Conservation (phyloP, 345 rosid species). For the Xanthoceras sorbifolium region DNA sequence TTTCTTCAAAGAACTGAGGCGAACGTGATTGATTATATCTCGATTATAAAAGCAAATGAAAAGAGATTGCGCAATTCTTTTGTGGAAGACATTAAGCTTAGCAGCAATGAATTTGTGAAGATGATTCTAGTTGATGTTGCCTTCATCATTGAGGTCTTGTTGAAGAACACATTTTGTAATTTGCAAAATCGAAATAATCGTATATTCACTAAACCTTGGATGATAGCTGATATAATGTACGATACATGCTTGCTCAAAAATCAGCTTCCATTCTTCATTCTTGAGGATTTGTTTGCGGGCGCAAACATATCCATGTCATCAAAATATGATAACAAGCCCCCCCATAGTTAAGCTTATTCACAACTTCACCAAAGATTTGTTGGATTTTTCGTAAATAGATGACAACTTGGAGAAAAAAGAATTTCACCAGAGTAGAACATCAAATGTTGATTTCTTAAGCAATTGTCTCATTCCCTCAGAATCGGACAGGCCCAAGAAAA, state of each 20-base stretch:
- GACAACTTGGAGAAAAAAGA: background rate
- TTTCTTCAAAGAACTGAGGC: conserved; percentile 12
- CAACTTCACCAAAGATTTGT: background rate
- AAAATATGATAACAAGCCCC: too few relatives aligned
- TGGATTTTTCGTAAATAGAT: background rate
- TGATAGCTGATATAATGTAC: background rate
- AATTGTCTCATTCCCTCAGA: background rate
- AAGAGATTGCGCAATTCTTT: background rate
- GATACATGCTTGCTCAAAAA: conserved; percentile 31
- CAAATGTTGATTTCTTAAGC: conserved; percentile 3
- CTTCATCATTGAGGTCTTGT: conserved; percentile 19
- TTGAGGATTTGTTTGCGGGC: conserved; percentile 16
- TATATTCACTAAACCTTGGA: background rate
- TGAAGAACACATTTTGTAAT: background rate
- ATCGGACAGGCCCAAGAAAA: background rate
- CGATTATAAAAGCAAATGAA: background rate
- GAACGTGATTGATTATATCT: background rate
- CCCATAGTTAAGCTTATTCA: background rate
- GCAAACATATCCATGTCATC: background rate
- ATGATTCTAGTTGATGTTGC: conserved; percentile 23
- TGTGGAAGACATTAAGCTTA: background rate
- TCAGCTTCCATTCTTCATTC: conserved; percentile 36
- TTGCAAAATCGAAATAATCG: background rate
- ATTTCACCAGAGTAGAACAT: background rate
- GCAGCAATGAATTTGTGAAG: background rate